Evolutionary conservation across 495 filamentous ascomycete species (phyloP).

Genomic region (Penicillium silybi): DNA sequence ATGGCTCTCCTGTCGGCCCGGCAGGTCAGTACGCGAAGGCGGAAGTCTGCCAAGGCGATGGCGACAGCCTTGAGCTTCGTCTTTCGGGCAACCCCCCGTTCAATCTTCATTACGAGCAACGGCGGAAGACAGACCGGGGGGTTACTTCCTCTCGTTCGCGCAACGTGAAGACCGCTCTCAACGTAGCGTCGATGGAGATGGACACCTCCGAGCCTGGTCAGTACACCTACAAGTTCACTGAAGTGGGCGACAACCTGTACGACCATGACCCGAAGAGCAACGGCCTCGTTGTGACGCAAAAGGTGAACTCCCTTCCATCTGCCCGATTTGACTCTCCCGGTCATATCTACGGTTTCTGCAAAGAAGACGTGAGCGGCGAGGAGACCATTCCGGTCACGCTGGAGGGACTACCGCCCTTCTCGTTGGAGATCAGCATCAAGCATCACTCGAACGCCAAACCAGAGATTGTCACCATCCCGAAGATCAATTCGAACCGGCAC

Average conservation of each 20-base stretch:
- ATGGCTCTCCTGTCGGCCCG: constrained; percentile 53
- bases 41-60: constrained; percentile 91
- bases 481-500: constrained; percentile 68
- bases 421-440: constrained; percentile 84
- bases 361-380: constrained; percentile 71
- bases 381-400: constrained; percentile 83
- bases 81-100: constrained; percentile 83
- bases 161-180: constrained; percentile 66
- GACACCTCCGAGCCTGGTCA: constrained; percentile 77
- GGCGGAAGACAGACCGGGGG: constrained; percentile 59
- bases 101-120: constrained; percentile 74
- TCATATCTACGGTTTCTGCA: constrained; percentile 94
- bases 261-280: constrained; percentile 62
- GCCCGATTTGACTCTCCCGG: constrained; percentile 80
- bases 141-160: constrained; percentile 57
- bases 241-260: constrained; percentile 79
- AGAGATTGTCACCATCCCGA: constrained; percentile 72
- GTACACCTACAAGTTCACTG: constrained; percentile 81
- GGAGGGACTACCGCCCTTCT: constrained; percentile 81
- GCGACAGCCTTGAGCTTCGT: constrained; percentile 76
- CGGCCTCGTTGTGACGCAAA: constrained; percentile 68
- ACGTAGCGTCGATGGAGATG: constrained; percentile 69
- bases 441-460: constrained; percentile 76
- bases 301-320: constrained; percentile 73
- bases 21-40: constrained; percentile 57